Evolutionary conservation across 192 early-diverging fungal genomes (phyloP).

Genomic region (Podila minutissima): DNA sequence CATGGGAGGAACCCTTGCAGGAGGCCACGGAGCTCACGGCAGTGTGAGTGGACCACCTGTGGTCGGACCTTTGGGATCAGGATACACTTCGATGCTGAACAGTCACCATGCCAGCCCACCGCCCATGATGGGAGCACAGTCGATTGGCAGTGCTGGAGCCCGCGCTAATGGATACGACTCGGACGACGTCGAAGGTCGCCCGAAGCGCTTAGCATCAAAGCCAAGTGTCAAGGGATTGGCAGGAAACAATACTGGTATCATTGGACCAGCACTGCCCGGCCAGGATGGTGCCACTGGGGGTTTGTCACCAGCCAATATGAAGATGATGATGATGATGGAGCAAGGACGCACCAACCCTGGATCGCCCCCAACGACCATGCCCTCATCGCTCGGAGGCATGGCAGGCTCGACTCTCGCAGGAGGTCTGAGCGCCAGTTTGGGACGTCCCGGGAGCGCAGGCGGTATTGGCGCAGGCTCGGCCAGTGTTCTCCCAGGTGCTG

Average conservation of each 20-base stretch:
- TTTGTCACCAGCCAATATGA: not conserved
- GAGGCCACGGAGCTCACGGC: slow-evolving; percentile 20
- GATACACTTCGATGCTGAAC: slow-evolving; percentile 43
- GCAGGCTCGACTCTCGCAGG: not conserved
- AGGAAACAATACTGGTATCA: slow-evolving; percentile 10
- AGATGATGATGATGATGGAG: slow-evolving; percentile 27
- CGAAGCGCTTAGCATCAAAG: slow-evolving; percentile 27
- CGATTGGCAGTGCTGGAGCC: slow-evolving; percentile 11
- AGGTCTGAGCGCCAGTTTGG: not conserved
- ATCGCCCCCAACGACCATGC: not conserved
- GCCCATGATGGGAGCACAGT: slow-evolving; percentile 10
- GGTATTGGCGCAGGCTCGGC: slow-evolving; percentile 6
- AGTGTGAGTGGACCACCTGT: slow-evolving; percentile 53
- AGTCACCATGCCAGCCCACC: slow-evolving; percentile 48
- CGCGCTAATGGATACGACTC: slow-evolving; percentile 20
- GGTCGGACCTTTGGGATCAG: slow-evolving; percentile 61
- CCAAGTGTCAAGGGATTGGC: slow-evolving; percentile 22
- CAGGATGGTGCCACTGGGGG: not conserved
- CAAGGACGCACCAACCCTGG: slow-evolving; percentile 15
- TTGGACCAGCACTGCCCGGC: slow-evolving; percentile 32
- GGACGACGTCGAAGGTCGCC: slow-evolving; percentile 27
- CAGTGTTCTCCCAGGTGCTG: not conserved
- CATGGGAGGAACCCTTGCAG: slow-evolving; percentile 34
- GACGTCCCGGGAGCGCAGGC: slow-evolving; percentile 5
- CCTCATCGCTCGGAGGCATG: slow-evolving; percentile 15